Conservation (phyloP, 176 grass and related monocot genomes). For the Rhynchospora breviuscula region DNA sequence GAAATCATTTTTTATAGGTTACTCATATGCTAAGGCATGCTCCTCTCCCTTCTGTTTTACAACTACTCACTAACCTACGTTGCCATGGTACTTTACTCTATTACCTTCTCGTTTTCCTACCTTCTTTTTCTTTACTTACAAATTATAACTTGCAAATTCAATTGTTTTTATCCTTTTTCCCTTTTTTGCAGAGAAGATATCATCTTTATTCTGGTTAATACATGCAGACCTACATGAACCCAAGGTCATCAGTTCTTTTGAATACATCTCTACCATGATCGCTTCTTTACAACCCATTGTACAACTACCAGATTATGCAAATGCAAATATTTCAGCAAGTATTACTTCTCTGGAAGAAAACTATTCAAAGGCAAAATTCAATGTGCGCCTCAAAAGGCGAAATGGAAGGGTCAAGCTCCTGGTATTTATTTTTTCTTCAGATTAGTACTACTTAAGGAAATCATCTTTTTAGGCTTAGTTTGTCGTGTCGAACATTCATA, state of each 20-base stretch:
- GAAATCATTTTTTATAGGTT: slow-evolving; percentile 63
- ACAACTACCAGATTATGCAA: slow-evolving; percentile 33
- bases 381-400: slow-evolving; percentile 61
- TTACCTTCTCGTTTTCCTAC: not conserved
- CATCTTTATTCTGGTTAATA: slow-evolving; percentile 90
- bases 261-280: slow-evolving; percentile 75
- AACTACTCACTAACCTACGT: slow-evolving; percentile 69
- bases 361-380: slow-evolving; percentile 54
- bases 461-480: not conserved
- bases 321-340: slow-evolving; percentile 32
- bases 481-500: not conserved
- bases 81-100: slow-evolving; percentile 51
- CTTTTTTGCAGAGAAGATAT: slow-evolving; percentile 72
- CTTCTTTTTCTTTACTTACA: not conserved
- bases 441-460: not conserved
- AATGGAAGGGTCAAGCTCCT: slow-evolving; percentile 86
- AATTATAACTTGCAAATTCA: not conserved
- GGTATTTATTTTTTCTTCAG: slow-evolving; percentile 24
- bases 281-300: slow-evolving; percentile 58
- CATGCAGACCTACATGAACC: slow-evolving; percentile 76
- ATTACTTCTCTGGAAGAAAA: slow-evolving; percentile 54
- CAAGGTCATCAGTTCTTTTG: slow-evolving; percentile 52
- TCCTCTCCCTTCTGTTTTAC: slow-evolving; percentile 59
- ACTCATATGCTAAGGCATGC: slow-evolving; percentile 66
- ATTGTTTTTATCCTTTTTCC: slow-evolving; percentile 6